phyloP scores from a whole-genome alignment of 805 yeast genomes.

The Saturnispora besseyi region DNA sequence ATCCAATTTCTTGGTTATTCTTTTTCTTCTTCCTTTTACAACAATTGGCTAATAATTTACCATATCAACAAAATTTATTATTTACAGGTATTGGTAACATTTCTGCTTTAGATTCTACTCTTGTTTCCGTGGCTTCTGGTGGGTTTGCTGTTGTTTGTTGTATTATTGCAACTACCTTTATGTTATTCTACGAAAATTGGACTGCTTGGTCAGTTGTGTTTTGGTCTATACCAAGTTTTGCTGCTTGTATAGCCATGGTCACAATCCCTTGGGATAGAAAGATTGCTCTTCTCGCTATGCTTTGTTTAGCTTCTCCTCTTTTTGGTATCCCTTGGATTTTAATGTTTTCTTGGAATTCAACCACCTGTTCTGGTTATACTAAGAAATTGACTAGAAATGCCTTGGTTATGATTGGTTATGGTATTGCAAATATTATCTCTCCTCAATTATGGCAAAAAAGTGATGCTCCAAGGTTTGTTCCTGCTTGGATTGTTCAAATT shows the following conservation, averaged over 20 bases:
- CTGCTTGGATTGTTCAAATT: conserved; percentile 44
- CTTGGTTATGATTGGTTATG: conserved; percentile 35
- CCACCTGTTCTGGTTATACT: conserved; percentile 41
- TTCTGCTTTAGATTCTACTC: conserved; percentile 14
- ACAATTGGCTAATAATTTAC: conserved; percentile 19
- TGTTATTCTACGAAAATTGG: conserved; percentile 13
- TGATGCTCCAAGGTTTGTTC: conserved; percentile 38
- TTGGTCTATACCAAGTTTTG: conserved; percentile 35
- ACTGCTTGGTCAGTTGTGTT: conserved; percentile 28
- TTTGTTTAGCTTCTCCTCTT: conserved; percentile 39
- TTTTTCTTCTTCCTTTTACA: conserved; percentile 18
- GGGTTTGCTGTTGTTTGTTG: conserved; percentile 18
- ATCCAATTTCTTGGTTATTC: conserved; percentile 36
- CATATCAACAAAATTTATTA: conserved; percentile 16
- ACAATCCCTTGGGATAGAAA: conserved; percentile 32
- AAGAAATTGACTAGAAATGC: conserved; percentile 40
- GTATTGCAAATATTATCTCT: conserved; percentile 40
- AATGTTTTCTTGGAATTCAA: conserved; percentile 24
- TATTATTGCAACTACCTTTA: conserved; percentile 15
- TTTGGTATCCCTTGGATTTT: conserved; percentile 22
- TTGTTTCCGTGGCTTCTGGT: conserved; percentile 18
- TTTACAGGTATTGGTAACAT: conserved; percentile 15
- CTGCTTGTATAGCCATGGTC: conserved; percentile 26
- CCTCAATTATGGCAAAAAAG: conserved; percentile 43
- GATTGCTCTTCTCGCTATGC: conserved; percentile 38